A percentile compares a stretch with the other conserved stretches of the same genome.
phyloP scores from a whole-genome alignment of 192 early-diverging fungal genomes.

The Mortierella claussenii region DNA sequence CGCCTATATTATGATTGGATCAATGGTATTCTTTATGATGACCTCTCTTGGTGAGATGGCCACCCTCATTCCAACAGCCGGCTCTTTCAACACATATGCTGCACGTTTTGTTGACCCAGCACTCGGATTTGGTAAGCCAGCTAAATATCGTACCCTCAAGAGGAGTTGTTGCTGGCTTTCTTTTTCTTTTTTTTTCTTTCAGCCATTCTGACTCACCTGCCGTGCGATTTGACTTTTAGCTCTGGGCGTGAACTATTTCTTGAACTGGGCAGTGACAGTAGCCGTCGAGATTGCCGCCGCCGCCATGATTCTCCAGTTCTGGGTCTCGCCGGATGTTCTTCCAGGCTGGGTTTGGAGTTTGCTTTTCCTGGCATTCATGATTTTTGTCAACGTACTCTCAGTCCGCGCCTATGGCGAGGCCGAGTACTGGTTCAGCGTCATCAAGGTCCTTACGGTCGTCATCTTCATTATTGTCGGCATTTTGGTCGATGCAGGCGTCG shows the following conservation, averaged over 20 bases:
- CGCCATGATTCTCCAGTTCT: slow-evolving; percentile 83
- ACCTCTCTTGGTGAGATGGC: slow-evolving; percentile 91
- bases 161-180: not conserved
- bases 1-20: slow-evolving; percentile 77
- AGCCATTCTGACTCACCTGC: slow-evolving; percentile 27
- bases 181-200: slow-evolving; percentile 2
- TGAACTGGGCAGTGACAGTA: slow-evolving; percentile 77
- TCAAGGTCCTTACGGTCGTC: slow-evolving; percentile 88
- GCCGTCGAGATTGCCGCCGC: slow-evolving; percentile 84
- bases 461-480: slow-evolving; percentile 88
- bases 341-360: slow-evolving; percentile 55
- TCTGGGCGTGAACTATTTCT: slow-evolving; percentile 65
- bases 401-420: slow-evolving; percentile 88
- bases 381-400: slow-evolving; percentile 76
- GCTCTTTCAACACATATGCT: slow-evolving; percentile 84
- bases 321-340: slow-evolving; percentile 48
- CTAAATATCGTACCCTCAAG: not conserved
- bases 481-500: slow-evolving; percentile 72
- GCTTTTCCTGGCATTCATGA: slow-evolving; percentile 71
- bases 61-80: slow-evolving; percentile 83
- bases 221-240: too few species aligned
- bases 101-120: slow-evolving; percentile 89
- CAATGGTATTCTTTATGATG: slow-evolving; percentile 79
- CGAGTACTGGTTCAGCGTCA: slow-evolving; percentile 86
- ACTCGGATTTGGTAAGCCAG: slow-evolving; percentile 72